Conservation (phyloP, 192 early-diverging fungal species). For the Rhizophagus prolifer region DNA sequence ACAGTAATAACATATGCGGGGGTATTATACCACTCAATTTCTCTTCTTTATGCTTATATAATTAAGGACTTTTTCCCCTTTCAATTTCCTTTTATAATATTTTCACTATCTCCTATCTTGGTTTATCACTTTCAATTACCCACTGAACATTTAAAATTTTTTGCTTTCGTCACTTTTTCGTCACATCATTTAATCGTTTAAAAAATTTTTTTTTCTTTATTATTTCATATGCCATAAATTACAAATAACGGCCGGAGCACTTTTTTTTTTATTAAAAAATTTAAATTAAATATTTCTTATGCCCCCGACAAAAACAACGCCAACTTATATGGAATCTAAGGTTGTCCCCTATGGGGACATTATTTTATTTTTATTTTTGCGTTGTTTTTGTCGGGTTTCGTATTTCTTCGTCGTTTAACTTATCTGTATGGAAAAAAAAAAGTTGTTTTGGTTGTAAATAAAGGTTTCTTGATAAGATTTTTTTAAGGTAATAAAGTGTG, state of each 20-base stretch:
- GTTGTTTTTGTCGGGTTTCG: slow-evolving; percentile 13
- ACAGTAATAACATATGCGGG: background rate
- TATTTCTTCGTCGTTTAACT: slow-evolving; percentile 11
- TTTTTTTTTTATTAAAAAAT: slow-evolving; percentile 10
- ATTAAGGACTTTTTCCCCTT: background rate
- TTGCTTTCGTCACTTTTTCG: background rate
- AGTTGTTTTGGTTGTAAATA: slow-evolving; percentile 15
- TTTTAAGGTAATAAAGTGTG: slow-evolving; percentile 6
- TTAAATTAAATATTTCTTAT: slow-evolving; percentile 10
- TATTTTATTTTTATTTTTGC: background rate
- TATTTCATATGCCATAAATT: slow-evolving; percentile 17
- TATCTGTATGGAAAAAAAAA: slow-evolving; percentile 15
- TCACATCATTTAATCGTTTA: slow-evolving; percentile 1
- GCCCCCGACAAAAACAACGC: background rate
- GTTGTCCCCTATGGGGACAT: background rate
- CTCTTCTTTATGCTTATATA: slow-evolving; percentile 1
- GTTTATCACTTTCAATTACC: slow-evolving; percentile 1
- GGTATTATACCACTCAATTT: slow-evolving; percentile 7
- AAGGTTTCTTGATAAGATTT: background rate
- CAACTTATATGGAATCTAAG: background rate
- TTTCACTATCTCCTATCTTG: background rate
- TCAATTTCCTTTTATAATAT: background rate
- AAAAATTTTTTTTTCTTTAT: slow-evolving; percentile 10
- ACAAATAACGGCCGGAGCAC: slow-evolving; percentile 6
- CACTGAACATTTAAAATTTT: background rate